phyloP scores from a whole-genome alignment of 106 monocot genomes.

The Chionographis japonica region DNA sequence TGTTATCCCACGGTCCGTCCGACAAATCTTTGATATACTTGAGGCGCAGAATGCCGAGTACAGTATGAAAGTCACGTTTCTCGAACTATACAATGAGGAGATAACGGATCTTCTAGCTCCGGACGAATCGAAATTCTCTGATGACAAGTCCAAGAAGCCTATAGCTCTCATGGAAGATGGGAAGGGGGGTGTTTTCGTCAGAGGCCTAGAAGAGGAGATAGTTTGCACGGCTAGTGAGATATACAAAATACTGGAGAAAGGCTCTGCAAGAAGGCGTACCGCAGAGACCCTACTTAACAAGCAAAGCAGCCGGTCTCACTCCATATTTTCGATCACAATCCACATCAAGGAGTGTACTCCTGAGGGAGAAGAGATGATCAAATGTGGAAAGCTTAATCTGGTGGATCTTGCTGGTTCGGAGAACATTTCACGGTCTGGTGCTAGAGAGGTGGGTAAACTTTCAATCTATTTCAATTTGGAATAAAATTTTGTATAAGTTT shows the following conservation, averaged over 20 bases:
- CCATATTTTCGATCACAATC: slow-evolving; percentile 95
- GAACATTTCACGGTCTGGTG: slow-evolving; percentile 95
- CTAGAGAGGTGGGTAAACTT: slow-evolving; percentile 74
- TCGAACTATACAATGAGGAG: slow-evolving; percentile 95
- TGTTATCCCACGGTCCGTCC: slow-evolving; percentile 86
- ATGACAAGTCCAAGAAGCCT: slow-evolving; percentile 61
- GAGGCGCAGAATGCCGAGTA: slow-evolving; percentile 86
- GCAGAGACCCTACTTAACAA: slow-evolving; percentile 95
- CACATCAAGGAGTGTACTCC: slow-evolving; percentile 92
- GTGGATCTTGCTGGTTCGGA: slow-evolving; percentile 99
- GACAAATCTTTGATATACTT: slow-evolving; percentile 79
- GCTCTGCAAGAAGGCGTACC: slow-evolving; percentile 88
- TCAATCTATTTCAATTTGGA: background rate
- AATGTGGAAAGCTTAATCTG: slow-evolving; percentile 95
- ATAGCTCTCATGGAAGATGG: slow-evolving; percentile 82
- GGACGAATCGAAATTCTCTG: slow-evolving; percentile 69
- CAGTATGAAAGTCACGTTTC: slow-evolving; percentile 95
- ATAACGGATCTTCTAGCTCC: slow-evolving; percentile 88
- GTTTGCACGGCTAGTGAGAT: slow-evolving; percentile 81
- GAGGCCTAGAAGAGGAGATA: slow-evolving; percentile 68
- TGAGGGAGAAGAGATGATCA: slow-evolving; percentile 98
- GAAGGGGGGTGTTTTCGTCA: slow-evolving; percentile 61
- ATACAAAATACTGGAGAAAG: slow-evolving; percentile 93
- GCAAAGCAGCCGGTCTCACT: slow-evolving; percentile 95
- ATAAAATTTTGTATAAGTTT: no score